A percentile compares a stretch with the other conserved stretches of the same genome.
Evolutionary conservation across 805 yeast genomes (phyloP).

Genomic region (Pichia gijzeniarum): DNA sequence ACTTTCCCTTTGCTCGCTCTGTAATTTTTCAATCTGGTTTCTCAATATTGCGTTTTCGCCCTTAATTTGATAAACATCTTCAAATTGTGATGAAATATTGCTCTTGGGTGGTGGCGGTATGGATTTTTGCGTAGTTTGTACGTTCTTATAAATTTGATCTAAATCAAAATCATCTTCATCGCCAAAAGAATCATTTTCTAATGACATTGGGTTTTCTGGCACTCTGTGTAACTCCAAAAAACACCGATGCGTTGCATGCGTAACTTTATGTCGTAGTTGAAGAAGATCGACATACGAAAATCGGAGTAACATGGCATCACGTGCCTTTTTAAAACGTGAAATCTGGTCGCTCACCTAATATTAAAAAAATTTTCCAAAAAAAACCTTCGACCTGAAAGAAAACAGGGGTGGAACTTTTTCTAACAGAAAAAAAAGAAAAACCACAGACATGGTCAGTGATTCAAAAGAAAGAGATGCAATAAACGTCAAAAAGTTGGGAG

Average conservation of each 20-base stretch:
- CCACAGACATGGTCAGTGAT: slow-evolving; percentile 38
- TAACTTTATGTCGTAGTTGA: no score
- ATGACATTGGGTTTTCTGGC: not conserved
- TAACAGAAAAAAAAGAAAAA: not conserved
- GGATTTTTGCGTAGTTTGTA: not conserved
- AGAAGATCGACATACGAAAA: no score
- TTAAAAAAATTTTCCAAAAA: no score
- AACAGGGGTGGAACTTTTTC: not conserved
- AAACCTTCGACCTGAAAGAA: no score
- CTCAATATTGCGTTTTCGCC: slow-evolving; percentile 82
- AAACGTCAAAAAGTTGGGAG: slow-evolving; percentile 19
- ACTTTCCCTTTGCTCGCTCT: slow-evolving; percentile 32
- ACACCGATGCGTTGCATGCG: no score
- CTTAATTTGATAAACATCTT: slow-evolving; percentile 41
- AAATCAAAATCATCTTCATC: slow-evolving; percentile 11
- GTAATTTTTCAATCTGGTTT: slow-evolving; percentile 49
- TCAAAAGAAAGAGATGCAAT: slow-evolving; percentile 41
- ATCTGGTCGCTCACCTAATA: no score
- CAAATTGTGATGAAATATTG: not conserved
- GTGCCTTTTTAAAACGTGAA: no score
- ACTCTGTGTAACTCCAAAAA: not conserved
- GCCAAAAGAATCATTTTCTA: slow-evolving; percentile 7
- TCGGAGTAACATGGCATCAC: not conserved
- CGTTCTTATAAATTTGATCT: slow-evolving; percentile 4
- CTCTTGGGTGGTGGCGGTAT: no score